Evolutionary conservation across 2,329 filamentous ascomycete genomes (phyloP).

Genomic region (Alternaria atra): DNA sequence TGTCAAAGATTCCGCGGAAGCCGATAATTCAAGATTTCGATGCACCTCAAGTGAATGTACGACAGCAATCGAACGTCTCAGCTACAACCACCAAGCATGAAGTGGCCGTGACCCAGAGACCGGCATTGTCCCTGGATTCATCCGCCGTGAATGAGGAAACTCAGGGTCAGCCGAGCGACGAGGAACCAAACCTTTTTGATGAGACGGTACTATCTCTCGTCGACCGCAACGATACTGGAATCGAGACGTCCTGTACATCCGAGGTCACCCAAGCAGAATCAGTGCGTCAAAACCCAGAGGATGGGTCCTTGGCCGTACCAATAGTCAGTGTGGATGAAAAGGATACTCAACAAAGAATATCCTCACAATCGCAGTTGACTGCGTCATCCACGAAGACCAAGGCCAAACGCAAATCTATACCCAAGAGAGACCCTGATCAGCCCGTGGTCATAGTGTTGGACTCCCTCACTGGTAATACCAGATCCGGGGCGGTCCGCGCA

Average conservation of each 20-base stretch:
- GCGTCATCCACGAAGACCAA: slow-evolving; percentile 33
- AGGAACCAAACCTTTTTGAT: slow-evolving; percentile 33
- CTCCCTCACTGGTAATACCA: slow-evolving; percentile 72
- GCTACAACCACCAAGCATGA: background rate
- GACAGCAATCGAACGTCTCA: background rate
- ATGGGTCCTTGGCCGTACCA: background rate
- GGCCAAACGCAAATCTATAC: slow-evolving; percentile 27
- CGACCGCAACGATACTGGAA: slow-evolving; percentile 24
- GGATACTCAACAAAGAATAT: background rate
- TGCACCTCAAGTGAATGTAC: background rate
- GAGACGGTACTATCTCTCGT: slow-evolving; percentile 34
- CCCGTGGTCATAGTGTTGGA: slow-evolving; percentile 87
- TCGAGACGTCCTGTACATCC: background rate
- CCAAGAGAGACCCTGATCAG: slow-evolving; percentile 46
- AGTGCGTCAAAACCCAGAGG: background rate
- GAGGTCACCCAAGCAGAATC: background rate
- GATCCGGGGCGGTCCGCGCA: slow-evolving; percentile 66
- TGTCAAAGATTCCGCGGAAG: slow-evolving; percentile 66
- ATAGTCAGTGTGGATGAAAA: slow-evolving; percentile 15
- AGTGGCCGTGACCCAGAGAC: background rate
- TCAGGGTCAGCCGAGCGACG: slow-evolving; percentile 6
- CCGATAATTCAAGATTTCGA: slow-evolving; percentile 24
- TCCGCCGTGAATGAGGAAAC: background rate
- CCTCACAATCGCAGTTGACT: slow-evolving; percentile 15
- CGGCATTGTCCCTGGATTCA: background rate